phyloP scores from a whole-genome alignment of 2,329 filamentous ascomycete genomes.

The Pseudogymnoascus sp. region DNA sequence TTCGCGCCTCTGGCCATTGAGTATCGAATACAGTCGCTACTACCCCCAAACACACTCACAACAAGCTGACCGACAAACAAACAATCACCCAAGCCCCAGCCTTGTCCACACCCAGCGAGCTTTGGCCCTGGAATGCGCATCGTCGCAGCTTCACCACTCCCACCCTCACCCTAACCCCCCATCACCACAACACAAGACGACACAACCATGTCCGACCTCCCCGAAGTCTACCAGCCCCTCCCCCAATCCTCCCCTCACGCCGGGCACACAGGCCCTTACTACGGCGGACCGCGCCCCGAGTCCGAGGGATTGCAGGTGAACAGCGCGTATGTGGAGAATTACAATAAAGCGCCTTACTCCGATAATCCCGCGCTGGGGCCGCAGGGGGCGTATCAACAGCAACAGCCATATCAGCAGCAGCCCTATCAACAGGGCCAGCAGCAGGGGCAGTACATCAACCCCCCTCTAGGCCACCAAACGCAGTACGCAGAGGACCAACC shows the following conservation, averaged over 20 bases:
- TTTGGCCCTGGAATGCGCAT: background rate
- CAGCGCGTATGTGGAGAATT: background rate
- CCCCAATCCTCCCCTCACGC: background rate
- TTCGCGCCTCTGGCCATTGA: background rate
- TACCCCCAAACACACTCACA: background rate
- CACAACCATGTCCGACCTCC: conserved; percentile 1
- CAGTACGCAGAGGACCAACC: background rate
- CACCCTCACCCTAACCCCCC: background rate
- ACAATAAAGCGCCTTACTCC: background rate
- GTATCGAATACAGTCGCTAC: background rate
- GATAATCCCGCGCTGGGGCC: background rate
- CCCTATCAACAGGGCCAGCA: background rate
- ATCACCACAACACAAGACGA: background rate
- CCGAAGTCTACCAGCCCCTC: background rate
- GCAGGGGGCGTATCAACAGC: background rate
- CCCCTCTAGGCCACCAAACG: background rate
- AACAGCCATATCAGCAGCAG: background rate
- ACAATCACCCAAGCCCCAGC: background rate
- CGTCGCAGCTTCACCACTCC: background rate
- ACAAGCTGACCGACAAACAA: background rate
- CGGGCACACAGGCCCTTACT: background rate
- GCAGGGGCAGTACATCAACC: background rate
- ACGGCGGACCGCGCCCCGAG: background rate
- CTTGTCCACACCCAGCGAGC: background rate
- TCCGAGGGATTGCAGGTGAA: background rate